Base-by-base conservation (phyloP, 176 grass and related monocot genomes). In the Ensete ventricosum region DNA sequence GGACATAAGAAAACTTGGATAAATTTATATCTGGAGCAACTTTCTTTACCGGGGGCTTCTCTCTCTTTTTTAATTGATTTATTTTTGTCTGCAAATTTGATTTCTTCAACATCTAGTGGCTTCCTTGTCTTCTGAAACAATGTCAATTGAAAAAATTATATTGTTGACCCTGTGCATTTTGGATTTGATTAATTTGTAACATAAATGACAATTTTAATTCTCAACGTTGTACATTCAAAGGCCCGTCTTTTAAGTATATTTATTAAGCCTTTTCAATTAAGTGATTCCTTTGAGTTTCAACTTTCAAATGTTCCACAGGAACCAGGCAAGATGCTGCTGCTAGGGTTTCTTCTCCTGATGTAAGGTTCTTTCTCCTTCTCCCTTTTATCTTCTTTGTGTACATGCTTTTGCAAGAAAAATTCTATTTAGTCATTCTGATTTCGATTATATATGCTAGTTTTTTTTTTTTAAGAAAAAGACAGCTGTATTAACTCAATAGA, bases 301-400 rank as follows among this genome's bases (percentile, higher is more conserved):
- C 24, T 27, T 55, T 73, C 21, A 54, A 23, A 53, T 27, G 19
- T 14, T 73, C 13, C 8, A 26, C 52, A 73, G 71, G 26, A 54
- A 19, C 51, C 13, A 25, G 8, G 51, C 51, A 27, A 54, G 71
- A 73, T 14, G 22, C 14, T 20, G 25, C 14, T 55, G 71, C 55
- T 54, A 54, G 71, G 53, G 12, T 16, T 10, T 55, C 51, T 55
- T 26, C 71, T 73, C 14, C 19, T 73, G 52, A 73, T 73, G 71
- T 73, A 73, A 26, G 71, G n/a, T 69, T 69, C 21, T 51, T 14
- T 48, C 51, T 73, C 14, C 49, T 52, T 73, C 21, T 26, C 1
- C 26, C 22, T 67, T 67, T 34, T 9, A 67, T 55, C 21, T 73
- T 17, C 20, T 27, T 73, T 43, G 1, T 12, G 14, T 24, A 73